Percentiles rank a stretch among this genome's conserved stretches.
These are phyloP conservation scores for Candida sp. DNA, from an alignment of 1,139 yeast genomes.

Conservation along the genomic window DNA sequence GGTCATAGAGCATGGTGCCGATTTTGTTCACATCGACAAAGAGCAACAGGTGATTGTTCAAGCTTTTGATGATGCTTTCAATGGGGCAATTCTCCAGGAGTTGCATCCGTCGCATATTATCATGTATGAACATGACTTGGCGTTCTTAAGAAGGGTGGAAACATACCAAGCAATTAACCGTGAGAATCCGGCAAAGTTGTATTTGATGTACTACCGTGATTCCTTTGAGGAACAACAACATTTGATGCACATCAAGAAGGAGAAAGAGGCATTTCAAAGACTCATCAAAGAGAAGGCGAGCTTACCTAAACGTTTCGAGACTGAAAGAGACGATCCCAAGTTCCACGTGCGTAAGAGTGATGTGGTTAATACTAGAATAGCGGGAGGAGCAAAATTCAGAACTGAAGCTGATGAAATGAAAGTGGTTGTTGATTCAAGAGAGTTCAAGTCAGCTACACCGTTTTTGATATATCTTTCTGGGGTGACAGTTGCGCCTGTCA, in stretches of 20 bases:
- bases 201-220: constrained; percentile 86
- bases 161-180: constrained; percentile 71
- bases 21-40: constrained; percentile 23
- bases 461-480: constrained; percentile 79
- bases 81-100: constrained; percentile 66
- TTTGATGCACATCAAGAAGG: constrained; percentile 73
- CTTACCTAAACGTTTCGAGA: constrained; percentile 71
- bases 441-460: constrained; percentile 87
- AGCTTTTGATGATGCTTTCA: constrained; percentile 58
- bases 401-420: constrained; percentile 54
- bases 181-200: constrained; percentile 64
- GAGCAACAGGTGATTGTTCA: constrained; percentile 60
- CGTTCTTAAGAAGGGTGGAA: constrained; percentile 85
- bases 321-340: constrained; percentile 61
- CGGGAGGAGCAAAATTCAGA: constrained; percentile 73
- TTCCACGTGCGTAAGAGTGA: constrained; percentile 36
- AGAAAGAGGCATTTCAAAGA: constrained; percentile 88
- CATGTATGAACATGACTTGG: constrained; percentile 86
- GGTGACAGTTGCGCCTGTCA: constrained; percentile 80
- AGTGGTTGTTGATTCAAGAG: constrained; percentile 92
- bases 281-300: constrained; percentile 85
- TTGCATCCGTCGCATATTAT: constrained; percentile 78
- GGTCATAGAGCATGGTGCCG: background rate
- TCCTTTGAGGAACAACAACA: constrained; percentile 92
- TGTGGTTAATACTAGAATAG: constrained; percentile 73